phyloP scores from a whole-genome alignment of 768 basidiomycete genomes.

The Russula foetens region DNA sequence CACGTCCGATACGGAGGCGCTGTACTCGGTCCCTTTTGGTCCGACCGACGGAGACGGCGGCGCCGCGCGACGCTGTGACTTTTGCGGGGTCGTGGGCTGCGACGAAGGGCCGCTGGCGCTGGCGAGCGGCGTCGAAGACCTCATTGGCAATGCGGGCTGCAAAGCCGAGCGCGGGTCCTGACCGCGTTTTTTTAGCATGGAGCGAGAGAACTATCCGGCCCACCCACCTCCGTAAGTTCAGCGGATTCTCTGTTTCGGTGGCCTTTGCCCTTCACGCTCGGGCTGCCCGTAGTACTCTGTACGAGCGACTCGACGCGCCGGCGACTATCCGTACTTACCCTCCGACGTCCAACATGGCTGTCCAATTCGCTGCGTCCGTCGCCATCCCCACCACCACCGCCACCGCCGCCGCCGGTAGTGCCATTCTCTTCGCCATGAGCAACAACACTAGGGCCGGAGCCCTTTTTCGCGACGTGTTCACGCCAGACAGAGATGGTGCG shows the following conservation, averaged over 20 bases:
- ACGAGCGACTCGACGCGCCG: slow-evolving; percentile 9
- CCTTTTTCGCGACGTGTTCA: slow-evolving; percentile 28
- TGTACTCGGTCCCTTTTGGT: slow-evolving; percentile 12
- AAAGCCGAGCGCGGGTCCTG: slow-evolving; percentile 6
- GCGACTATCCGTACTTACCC: slow-evolving; percentile 10
- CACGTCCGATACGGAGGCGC: slow-evolving; percentile 8
- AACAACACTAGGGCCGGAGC: too few relatives aligned
- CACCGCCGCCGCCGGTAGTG: background rate
- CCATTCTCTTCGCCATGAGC: too few relatives aligned
- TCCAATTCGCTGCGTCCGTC: slow-evolving; percentile 19
- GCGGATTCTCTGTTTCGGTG: slow-evolving; percentile 20
- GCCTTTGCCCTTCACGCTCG: slow-evolving; percentile 18
- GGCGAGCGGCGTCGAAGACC: slow-evolving; percentile 11
- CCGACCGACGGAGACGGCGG: slow-evolving; percentile 8
- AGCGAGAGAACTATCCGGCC: too few relatives aligned
- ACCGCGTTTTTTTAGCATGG: background rate
- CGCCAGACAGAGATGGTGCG: slow-evolving; percentile 32
- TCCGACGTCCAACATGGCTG: slow-evolving; percentile 22
- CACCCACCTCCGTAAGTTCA: slow-evolving; percentile 26
- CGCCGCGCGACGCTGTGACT: slow-evolving; percentile 2
- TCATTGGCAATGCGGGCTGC: slow-evolving; percentile 2
- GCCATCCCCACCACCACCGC: background rate
- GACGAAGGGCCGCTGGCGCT: background rate
- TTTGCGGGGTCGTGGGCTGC: slow-evolving; percentile 12
- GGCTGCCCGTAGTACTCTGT: background rate